These are phyloP conservation scores for Verticillium dahliae DNA, from an alignment of 2,329 filamentous ascomycete species.

Conservation along the genomic window DNA sequence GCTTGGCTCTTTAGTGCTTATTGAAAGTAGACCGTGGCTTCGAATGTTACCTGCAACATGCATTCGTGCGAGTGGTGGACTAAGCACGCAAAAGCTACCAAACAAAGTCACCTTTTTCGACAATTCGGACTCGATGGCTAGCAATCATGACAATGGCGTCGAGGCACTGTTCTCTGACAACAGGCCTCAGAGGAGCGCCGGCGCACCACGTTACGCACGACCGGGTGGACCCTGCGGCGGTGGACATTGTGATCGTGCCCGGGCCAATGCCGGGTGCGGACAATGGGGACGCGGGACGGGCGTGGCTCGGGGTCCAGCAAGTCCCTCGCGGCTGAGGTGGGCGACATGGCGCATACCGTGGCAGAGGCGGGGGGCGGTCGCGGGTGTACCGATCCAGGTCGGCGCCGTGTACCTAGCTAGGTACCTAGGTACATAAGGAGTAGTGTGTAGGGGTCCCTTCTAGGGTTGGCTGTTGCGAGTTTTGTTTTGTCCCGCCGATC, in stretches of 20 bases:
- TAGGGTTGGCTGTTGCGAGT: too few species aligned
- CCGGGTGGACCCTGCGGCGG: slow-evolving; percentile 40
- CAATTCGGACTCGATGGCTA: too few species aligned
- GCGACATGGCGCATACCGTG: slow-evolving; percentile 34
- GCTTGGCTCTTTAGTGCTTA: too few species aligned
- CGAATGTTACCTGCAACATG: too few species aligned
- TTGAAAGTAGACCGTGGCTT: too few species aligned
- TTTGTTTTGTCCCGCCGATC: too few species aligned
- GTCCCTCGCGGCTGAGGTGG: slow-evolving; percentile 34
- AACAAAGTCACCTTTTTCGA: too few species aligned
- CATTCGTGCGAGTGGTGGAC: too few species aligned
- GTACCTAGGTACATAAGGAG: too few species aligned
- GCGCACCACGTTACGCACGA: slow-evolving; percentile 37
- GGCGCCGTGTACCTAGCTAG: too few species aligned
- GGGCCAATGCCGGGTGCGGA: slow-evolving; percentile 34
- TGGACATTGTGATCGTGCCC: slow-evolving; percentile 45
- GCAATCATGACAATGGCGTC: slow-evolving; percentile 8
- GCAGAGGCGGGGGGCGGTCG: slow-evolving; percentile 42
- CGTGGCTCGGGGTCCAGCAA: slow-evolving; percentile 38
- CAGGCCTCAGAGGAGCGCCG: slow-evolving; percentile 27
- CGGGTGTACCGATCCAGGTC: slow-evolving; percentile 30
- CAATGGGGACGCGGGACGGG: slow-evolving; percentile 25
- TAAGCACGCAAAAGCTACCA: too few species aligned
- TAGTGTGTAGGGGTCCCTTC: too few species aligned
- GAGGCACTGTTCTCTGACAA: slow-evolving; percentile 31